Evolutionary conservation across 257 asterid genomes (phyloP).

Genomic region (Solanum virginianum): DNA sequence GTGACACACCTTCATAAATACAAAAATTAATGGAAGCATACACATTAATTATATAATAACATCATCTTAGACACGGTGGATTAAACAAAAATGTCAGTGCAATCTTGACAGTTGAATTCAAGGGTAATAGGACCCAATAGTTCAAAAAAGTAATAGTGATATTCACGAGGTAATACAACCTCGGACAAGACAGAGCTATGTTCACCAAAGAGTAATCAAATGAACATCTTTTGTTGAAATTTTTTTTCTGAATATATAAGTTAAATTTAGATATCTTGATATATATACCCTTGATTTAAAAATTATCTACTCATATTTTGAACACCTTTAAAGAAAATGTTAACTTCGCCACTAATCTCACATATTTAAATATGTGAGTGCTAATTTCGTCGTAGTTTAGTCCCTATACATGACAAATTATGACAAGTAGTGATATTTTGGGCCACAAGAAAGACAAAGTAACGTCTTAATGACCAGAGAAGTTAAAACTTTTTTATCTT

Average conservation of each 20-base stretch:
- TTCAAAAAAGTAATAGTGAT: too few species aligned
- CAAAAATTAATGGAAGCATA: too few species aligned
- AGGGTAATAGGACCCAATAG: too few species aligned
- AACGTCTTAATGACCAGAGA: not conserved
- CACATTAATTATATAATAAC: not conserved
- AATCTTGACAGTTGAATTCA: not conserved
- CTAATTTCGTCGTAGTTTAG: not conserved
- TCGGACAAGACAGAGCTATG: too few species aligned
- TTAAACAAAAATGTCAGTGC: not conserved
- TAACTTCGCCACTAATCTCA: not conserved
- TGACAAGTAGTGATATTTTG: not conserved
- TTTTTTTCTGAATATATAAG: too few species aligned
- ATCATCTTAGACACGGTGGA: not conserved
- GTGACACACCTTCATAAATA: not conserved
- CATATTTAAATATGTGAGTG: not conserved
- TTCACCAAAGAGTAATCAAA: too few species aligned
- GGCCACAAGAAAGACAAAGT: not conserved
- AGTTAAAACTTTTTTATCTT: not conserved
- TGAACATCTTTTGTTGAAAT: too few species aligned
- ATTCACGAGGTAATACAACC: too few species aligned
- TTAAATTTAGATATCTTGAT: too few species aligned
- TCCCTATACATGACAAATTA: not conserved
- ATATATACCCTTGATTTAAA: too few species aligned
- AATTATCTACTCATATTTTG: rapidly evolving
- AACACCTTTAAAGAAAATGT: too few species aligned